Base-by-base conservation (phyloP, 805 yeast genomes). In the Allodekkera sacchari region DNA sequence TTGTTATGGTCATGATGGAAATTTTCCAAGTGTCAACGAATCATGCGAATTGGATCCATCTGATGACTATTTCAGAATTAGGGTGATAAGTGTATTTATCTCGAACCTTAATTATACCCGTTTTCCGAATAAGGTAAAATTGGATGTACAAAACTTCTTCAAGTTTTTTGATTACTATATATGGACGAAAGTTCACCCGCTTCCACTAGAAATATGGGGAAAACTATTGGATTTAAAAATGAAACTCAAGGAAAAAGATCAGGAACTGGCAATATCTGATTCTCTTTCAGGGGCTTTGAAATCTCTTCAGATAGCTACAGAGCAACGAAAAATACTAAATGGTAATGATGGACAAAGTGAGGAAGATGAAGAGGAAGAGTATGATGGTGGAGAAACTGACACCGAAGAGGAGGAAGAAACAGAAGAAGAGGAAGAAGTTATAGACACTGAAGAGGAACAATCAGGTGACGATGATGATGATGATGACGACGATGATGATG, bases 141-240 rank as follows among this genome's bases (percentile, higher is more conserved):
- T 44, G 4, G 57, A 62, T 22, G 30, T 73, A 9, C 44, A 49
- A 1, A 32, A 60, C 0, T 69, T 79, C 35, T 43, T 78, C 35
- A 63, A 64, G 18, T 77, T 74, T 41, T 76, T 84, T 38, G 92
- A 85, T 45, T 85, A 74, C 50, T 85, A 83, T 47, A 52, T 71
- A 4, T 69, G 65, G 50, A 68, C 78, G 20, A 85, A 85, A 45
- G 52, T 53, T 3, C 64, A 55, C 28, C 82, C 84, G 2, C 33
- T 82, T 11, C 85, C 94, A 0, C 24, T 42, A 27, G 50, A 45
- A 28, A 55, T 72, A 3, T 68, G 69, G 26, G 76, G 75, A 41
- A 64, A 63, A 29, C 42, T 83, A n/a, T 47, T 54, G 15, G 69
- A 63, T 20, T 56, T 67, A 1, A 18, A 25, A 14, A 19, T 40